Evolutionary conservation across 202 grass and related monocot genomes (phyloP), one percentile per base, ranked within the genome.

Genomic region (Thinopyrum obtusiflorum): DNA sequence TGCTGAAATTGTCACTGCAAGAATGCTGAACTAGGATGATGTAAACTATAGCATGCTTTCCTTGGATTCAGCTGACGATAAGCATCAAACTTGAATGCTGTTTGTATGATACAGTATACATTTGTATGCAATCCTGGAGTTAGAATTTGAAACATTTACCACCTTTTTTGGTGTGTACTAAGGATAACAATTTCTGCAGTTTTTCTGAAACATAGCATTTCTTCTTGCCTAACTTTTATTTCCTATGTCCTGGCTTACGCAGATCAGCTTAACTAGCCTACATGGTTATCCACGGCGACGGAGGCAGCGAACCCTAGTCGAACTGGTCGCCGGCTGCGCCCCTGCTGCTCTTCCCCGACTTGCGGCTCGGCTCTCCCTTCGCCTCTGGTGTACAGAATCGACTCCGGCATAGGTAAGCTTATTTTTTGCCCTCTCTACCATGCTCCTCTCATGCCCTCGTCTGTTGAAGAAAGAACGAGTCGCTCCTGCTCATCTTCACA

Each of bases 241-340:
- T 71, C 39, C 76, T 65, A 64, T 82, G 82, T 82, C 12, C 32
- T 63, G 5, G 9, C 14, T 72, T 82, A 4, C 61, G 12, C 73
- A 86, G 80, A 67, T 82, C 25, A 67, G 73, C 42, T 73, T 83
- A 26, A 46, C 23, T 47, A 64, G 61, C 15, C 11, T 7, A 68
- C 60, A 86, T 89, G 86, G 83, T 91, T 73, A 79, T 86, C 71
- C 86, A n/a, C n/a, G n/a, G n/a, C n/a, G n/a, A n/a, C n/a, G 36
- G 36, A 9, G 7, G 36, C 1, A 8, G 36, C 8, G 36, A 2
- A 39, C 8, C 36, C 8, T 39, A 39, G 36, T 8, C 36, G 36
- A 7, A 39, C 8, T 2, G 1, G 36, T 39, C 8, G 1, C 1
- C 1, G 8, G 36, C 1, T 1, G 1, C 8, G 0, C 36, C 36